Conservation (phyloP, 306 rosid genomes). For the Glycine tomentella region DNA sequence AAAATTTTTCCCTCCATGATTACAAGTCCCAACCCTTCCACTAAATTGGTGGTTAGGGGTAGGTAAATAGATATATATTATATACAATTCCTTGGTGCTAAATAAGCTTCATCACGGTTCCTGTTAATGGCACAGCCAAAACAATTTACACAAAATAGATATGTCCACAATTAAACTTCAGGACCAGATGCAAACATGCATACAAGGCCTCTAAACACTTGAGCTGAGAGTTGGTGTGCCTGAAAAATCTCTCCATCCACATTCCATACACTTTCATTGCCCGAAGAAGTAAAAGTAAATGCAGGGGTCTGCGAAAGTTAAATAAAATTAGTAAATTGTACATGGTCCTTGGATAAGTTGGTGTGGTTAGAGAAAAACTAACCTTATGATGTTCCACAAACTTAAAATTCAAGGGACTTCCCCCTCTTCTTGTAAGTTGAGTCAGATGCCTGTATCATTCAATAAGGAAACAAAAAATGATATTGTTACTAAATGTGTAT, state of each 20-base stretch:
- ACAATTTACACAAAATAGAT: slow-evolving; percentile 19
- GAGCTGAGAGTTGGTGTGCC: slow-evolving; percentile 94
- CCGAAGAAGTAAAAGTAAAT: slow-evolving; percentile 77
- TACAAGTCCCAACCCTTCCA: slow-evolving; percentile 28
- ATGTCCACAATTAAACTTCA: slow-evolving; percentile 57
- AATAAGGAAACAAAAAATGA: slow-evolving; percentile 27
- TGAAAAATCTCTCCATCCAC: slow-evolving; percentile 81
- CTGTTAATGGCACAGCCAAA: slow-evolving; percentile 25
- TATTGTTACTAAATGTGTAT: slow-evolving; percentile 21
- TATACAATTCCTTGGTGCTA: slow-evolving; percentile 27
- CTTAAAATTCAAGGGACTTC: slow-evolving; percentile 77
- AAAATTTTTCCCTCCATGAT: slow-evolving; percentile 31
- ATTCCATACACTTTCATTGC: slow-evolving; percentile 89
- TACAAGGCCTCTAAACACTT: slow-evolving; percentile 86
- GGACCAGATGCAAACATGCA: slow-evolving; percentile 91
- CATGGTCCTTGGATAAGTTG: not conserved
- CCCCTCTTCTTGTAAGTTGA: slow-evolving; percentile 84
- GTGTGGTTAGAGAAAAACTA: slow-evolving; percentile 40
- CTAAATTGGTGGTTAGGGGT: too few species aligned
- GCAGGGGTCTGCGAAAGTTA: slow-evolving; percentile 68
- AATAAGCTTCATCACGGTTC: slow-evolving; percentile 32
- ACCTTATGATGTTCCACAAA: slow-evolving; percentile 96
- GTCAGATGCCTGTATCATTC: slow-evolving; percentile 81
- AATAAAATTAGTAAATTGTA: not conserved
- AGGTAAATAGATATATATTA: not conserved